phyloP scores from a whole-genome alignment of 2,329 filamentous ascomycete species.

The Polytolypa hystricis region DNA sequence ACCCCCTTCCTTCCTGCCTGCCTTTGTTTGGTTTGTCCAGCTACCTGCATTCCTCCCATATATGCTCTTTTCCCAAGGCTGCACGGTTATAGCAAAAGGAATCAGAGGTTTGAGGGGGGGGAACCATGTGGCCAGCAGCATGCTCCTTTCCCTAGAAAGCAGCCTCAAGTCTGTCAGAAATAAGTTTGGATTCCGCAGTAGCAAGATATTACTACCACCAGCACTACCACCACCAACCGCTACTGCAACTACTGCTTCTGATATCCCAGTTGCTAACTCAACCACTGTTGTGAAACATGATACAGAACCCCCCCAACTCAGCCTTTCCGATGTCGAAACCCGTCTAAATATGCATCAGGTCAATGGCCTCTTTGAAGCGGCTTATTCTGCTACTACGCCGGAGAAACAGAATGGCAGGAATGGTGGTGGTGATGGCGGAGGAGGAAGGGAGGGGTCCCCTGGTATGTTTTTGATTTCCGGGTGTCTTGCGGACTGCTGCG shows the following conservation, averaged over 20 bases:
- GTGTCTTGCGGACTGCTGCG: no score
- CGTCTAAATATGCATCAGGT: slow-evolving; percentile 34
- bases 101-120: no score
- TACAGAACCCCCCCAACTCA: slow-evolving; percentile 21
- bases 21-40: no score
- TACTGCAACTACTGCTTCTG: not conserved
- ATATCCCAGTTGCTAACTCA: slow-evolving; percentile 18
- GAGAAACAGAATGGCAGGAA: slow-evolving; percentile 1
- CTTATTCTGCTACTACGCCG: slow-evolving; percentile 13
- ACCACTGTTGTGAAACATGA: slow-evolving; percentile 12
- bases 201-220: no score
- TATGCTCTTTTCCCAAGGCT: no score
- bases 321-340: slow-evolving; percentile 31
- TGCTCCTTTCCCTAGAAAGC: slow-evolving; percentile 11
- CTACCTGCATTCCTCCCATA: no score
- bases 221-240: not conserved
- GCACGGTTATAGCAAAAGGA: no score
- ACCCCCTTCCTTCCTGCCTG: slow-evolving; percentile 2
- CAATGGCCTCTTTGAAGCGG: slow-evolving; percentile 27
- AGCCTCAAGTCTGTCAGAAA: slow-evolving; percentile 19
- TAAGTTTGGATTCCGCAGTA: slow-evolving; percentile 6
- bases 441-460: not conserved
- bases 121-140: no score
- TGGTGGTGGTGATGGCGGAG: not conserved
- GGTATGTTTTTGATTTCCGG: not conserved